Base-by-base conservation (phyloP, 306 rosid species). In the Vigna mungo region DNA sequence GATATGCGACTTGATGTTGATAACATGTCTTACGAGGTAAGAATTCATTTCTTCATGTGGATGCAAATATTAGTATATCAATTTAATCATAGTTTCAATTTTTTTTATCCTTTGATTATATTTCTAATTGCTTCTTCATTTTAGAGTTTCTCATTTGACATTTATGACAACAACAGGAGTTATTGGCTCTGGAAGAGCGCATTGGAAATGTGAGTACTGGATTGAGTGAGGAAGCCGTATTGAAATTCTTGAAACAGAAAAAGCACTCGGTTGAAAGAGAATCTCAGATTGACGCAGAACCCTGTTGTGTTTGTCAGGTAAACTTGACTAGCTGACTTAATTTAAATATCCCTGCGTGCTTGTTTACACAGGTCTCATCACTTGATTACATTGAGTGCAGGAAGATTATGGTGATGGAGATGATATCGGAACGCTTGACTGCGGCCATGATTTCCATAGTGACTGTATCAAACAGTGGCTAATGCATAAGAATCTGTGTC, bases 1-100 rank as follows among this genome's bases (percentile, higher is more conserved):
- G 97, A 90, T 49, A 92, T 92, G 97, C 87, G 97, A 44, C 94
- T 92, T 6, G 97, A 92, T 55, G 97, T 92, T 16, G 97, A 92
- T 80, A 89, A 89, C 83, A 92, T 92, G 97, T 89, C 96, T 17
- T 92, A 92, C 17, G 97, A 92, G 94, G 97, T 92, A 86, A 18
- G 68, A n/a, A 21, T 60, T 60, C 78, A 62, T 27, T 76, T 64
- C 44, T 9, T 14, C 73, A 36, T 49, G 21, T 64, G 49, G 21
- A 48, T 53, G 49, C 21, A 41, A 21, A 46, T 14, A 8, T 43
- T 25, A 7, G 25, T 43, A 39, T 39, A 39, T 56, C 67, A 34
- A 14, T 62, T 9, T 37, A 18, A 5, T 47, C 20, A 9, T 15
- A 32, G 30, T 18, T 15, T 51, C 20, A 37, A 30, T 60, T 7